A percentile compares a stretch with the other conserved stretches of the same genome.
Conservation (phyloP, 75 land plant species). For the Ceratopteris richardii region DNA sequence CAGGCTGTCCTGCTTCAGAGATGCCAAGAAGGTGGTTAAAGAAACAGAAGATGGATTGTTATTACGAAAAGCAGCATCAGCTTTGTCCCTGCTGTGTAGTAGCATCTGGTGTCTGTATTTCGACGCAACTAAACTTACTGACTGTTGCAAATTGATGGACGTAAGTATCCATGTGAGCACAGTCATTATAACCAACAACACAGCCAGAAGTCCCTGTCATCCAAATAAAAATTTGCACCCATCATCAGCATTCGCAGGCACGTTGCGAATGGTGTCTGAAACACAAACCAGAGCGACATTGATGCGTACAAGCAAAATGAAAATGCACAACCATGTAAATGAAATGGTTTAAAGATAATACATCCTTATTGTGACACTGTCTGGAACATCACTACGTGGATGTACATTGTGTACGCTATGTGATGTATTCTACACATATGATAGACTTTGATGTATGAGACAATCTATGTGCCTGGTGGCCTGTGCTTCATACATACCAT, state of each 20-base stretch:
- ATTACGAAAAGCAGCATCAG: conserved; percentile 5
- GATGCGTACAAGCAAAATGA: background rate
- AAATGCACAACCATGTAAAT: background rate
- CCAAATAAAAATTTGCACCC: background rate
- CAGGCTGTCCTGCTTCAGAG: conserved; percentile 9
- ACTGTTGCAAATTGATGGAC: conserved; percentile 8
- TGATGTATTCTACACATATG: too few relatives aligned
- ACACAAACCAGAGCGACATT: background rate
- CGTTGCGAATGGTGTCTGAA: too few relatives aligned
- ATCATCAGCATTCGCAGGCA: background rate
- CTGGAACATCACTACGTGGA: background rate
- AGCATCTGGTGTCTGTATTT: conserved; percentile 1
- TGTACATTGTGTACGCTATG: too few relatives aligned
- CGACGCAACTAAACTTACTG: conserved; percentile 6
- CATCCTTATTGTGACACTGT: background rate
- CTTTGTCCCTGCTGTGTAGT: conserved; percentile 7
- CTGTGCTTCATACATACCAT: conserved; percentile 1
- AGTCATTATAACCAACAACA: conserved; percentile 8
- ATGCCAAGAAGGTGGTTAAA: conserved; percentile 16
- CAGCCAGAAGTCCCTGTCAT: conserved; percentile 6
- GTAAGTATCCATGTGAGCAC: conserved; percentile 13
- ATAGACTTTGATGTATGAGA: too few relatives aligned
- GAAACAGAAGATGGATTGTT: conserved; percentile 16
- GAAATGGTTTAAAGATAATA: background rate
- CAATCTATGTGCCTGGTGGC: too few relatives aligned